Base-by-base conservation (phyloP, 140 eudicot genomes). In the Cichorium intybus region DNA sequence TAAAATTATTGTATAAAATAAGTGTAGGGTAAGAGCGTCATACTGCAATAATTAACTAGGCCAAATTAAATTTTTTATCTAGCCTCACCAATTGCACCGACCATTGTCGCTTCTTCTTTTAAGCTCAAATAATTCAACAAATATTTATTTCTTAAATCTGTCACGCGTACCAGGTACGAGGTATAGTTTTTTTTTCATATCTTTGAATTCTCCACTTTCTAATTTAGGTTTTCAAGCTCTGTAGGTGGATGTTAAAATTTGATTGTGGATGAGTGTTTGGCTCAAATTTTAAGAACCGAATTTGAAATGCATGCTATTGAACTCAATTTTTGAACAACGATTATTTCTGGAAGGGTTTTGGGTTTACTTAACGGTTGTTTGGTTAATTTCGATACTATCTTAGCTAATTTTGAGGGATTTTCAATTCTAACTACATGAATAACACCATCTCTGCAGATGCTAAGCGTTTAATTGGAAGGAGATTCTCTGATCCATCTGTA, bases 381-480 rank as follows among this genome's bases (percentile, higher is more conserved):
- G 41, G 63, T 57, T 16, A 57, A 43, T 31, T 57, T n/a, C n/a
- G n/a, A n/a, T n/a, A n/a, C n/a, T n/a, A n/a, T n/a, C n/a, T n/a
- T n/a, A n/a, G n/a, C n/a, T n/a, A n/a, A n/a, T n/a, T n/a, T 57
- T 57, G 27, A n/a, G 16, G 12, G 45, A 11, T 31, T 57, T 56
- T 29, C 46, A 10, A 18, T 46, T 57, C 63, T 57, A 31, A 57
- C 2, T 29, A n/a, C 9, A 17, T 57, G 9, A 17, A 17, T 5
- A 17, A 0, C 31, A 8, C 18, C 17, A 8, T 16, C 10, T 12
- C 31, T 56, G 41, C 68, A 77, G 81, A 77, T 77, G 81, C 81
- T 1, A 77, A 77, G 21, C 69, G 80, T 29, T 57, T 75, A 46
- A 75, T 69, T 7, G 80, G 80, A 22, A 60, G 80, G 34, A 60